phyloP scores from a whole-genome alignment of 2,329 filamentous ascomycete genomes.

The Neonectria magnoliae region DNA sequence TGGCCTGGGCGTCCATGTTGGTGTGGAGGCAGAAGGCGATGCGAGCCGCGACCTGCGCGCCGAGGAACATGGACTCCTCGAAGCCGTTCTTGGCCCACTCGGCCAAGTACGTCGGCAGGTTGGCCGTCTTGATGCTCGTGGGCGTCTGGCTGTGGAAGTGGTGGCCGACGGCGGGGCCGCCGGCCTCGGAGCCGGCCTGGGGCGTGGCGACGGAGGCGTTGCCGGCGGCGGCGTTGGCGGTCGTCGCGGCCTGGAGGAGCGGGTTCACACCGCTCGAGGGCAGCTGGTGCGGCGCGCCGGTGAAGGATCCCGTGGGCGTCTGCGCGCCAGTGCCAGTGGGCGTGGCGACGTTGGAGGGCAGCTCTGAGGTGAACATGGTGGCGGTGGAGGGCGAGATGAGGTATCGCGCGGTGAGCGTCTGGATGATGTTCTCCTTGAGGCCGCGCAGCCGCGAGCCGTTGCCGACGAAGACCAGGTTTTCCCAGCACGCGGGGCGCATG shows the following conservation, averaged over 20 bases:
- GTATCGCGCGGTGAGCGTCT: constrained; percentile 82
- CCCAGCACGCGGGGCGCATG: constrained; percentile 89
- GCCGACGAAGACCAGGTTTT: constrained; percentile 89
- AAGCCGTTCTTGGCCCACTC: constrained; percentile 86
- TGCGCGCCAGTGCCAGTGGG: constrained; percentile 90
- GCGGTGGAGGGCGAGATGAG: constrained; percentile 91
- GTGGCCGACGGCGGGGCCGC: constrained; percentile 51
- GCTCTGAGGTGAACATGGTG: constrained; percentile 96
- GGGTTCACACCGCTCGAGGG: constrained; percentile 78
- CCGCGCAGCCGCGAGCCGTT: constrained; percentile 80
- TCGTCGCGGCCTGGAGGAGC: constrained; percentile 89
- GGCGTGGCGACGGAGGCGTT: constrained; percentile 49
- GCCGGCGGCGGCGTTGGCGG: constrained; percentile 67
- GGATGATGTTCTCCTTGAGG: constrained; percentile 88
- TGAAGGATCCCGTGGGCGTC: constrained; percentile 77
- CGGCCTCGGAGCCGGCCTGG: constrained; percentile 53
- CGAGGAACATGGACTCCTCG: constrained; percentile 88
- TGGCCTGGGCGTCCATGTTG: constrained; percentile 62
- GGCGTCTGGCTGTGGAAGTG: constrained; percentile 77
- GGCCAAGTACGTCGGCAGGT: constrained; percentile 84
- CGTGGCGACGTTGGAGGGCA: constrained; percentile 92
- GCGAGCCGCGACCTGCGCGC: constrained; percentile 83
- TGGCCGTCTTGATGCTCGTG: constrained; percentile 81
- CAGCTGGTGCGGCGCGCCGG: constrained; percentile 65
- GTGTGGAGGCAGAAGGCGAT: constrained; percentile 67